These are phyloP conservation scores for Fusarium zealandicum DNA, from an alignment of 2,329 filamentous ascomycete species.

Conservation along the genomic window DNA sequence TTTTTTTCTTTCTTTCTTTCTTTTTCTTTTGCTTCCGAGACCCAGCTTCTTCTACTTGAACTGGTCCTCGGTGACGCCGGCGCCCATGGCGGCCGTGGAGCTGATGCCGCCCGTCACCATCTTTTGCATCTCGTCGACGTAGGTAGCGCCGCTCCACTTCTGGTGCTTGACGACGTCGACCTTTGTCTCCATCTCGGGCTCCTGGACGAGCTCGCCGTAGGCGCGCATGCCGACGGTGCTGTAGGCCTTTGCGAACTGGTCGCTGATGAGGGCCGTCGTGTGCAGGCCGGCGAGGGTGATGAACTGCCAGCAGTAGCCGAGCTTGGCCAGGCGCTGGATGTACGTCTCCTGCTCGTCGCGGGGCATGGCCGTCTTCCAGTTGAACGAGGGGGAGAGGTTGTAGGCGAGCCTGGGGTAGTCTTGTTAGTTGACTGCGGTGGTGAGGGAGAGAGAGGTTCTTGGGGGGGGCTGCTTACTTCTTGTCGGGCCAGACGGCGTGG, in stretches of 20 bases:
- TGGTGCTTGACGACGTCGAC: constrained; percentile 98
- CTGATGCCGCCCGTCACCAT: constrained; percentile 95
- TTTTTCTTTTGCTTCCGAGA: not conserved
- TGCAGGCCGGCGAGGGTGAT: constrained; percentile 98
- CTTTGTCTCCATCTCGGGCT: constrained; percentile 90
- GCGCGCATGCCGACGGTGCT: constrained; percentile 87
- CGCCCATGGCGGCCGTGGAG: constrained; percentile 94
- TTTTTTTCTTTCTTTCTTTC: not conserved
- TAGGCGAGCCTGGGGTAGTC: constrained; percentile 76
- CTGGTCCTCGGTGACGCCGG: constrained; percentile 97
- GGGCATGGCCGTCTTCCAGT: constrained; percentile 98
- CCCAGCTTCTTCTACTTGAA: constrained; percentile 63
- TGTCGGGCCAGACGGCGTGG: constrained; percentile 92
- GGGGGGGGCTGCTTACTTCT: constrained; percentile 77
- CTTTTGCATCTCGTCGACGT: constrained; percentile 93
- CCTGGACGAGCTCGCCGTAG: constrained; percentile 96
- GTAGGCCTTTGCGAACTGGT: constrained; percentile 87
- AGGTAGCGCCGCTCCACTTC: constrained; percentile 97
- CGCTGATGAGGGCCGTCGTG: constrained; percentile 89
- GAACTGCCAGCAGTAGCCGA: constrained; percentile 99
- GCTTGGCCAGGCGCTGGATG: constrained; percentile 82
- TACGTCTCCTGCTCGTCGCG: constrained; percentile 95
- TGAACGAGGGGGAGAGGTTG: constrained; percentile 98
- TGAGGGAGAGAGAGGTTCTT: too few relatives aligned
- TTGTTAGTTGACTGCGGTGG: constrained; percentile 32